phyloP scores from a whole-genome alignment of 2,329 filamentous ascomycete genomes.

The Aspergillus ustus region DNA sequence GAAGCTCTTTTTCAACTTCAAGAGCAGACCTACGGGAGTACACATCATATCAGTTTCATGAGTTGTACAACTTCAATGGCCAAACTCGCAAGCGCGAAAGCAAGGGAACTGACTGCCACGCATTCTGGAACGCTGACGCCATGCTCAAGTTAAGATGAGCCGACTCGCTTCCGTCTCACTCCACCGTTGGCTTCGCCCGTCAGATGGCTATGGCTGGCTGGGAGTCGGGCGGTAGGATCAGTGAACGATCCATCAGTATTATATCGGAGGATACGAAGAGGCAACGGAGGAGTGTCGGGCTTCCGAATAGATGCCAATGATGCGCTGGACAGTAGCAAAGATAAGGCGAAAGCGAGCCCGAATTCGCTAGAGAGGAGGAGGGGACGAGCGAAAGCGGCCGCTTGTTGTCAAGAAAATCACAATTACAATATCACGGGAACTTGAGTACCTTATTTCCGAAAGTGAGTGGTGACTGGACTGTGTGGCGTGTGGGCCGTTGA shows the following conservation, averaged over 20 bases:
- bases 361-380: slow-evolving; percentile 19
- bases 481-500: slow-evolving; percentile 20
- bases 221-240: slow-evolving; percentile 52
- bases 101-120: slow-evolving; percentile 55
- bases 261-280: slow-evolving; percentile 23
- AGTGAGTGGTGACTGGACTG: slow-evolving; percentile 13
- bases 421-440: slow-evolving; percentile 29
- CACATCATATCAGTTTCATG: slow-evolving; percentile 23
- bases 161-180: slow-evolving; percentile 41
- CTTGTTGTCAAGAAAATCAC: slow-evolving; percentile 30
- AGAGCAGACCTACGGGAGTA: slow-evolving; percentile 39
- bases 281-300: slow-evolving; percentile 21
- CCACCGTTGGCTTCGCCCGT: slow-evolving; percentile 59
- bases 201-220: slow-evolving; percentile 63
- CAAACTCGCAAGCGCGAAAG: slow-evolving; percentile 18
- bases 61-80: slow-evolving; percentile 19
- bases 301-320: slow-evolving; percentile 16
- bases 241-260: slow-evolving; percentile 60
- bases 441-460: slow-evolving; percentile 21
- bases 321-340: slow-evolving; percentile 4
- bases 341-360: slow-evolving; percentile 12
- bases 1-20: slow-evolving; percentile 55
- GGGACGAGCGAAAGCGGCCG: slow-evolving; percentile 25
- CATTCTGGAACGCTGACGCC: slow-evolving; percentile 55
- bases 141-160: slow-evolving; percentile 34